Conservation (phyloP, 2,329 filamentous ascomycete species). For the Talaromyces piceae region DNA sequence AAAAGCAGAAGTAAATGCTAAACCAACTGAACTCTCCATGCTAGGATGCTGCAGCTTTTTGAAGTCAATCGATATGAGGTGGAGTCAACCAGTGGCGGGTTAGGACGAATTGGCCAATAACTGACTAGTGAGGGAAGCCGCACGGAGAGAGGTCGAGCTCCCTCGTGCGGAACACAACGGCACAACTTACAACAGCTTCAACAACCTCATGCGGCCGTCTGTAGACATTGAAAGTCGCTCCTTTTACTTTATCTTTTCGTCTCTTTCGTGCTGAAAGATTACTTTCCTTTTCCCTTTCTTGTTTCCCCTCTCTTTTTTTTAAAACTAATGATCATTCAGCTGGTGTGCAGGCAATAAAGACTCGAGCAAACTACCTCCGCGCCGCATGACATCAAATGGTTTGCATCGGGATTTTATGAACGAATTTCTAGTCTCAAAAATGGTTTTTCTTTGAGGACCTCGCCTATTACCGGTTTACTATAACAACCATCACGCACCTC, state of each 20-base stretch:
- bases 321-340: not conserved
- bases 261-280: not conserved
- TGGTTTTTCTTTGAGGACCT: not conserved
- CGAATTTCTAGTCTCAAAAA: not conserved
- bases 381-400: not conserved
- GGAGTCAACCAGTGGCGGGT: too few species aligned
- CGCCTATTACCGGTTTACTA: not conserved
- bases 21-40: too few species aligned
- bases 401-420: not conserved
- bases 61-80: too few species aligned
- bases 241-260: not conserved
- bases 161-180: not conserved
- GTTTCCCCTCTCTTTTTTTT: not conserved
- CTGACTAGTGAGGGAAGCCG: not conserved
- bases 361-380: not conserved
- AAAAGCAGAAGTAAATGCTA: too few species aligned
- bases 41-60: too few species aligned
- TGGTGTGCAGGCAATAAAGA: not conserved
- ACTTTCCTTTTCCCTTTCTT: not conserved
- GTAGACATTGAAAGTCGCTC: not conserved
- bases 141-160: conserved; percentile 1
- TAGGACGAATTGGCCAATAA: conserved; percentile 7
- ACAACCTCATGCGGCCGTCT: not conserved
- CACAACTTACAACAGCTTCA: not conserved
- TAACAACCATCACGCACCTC: not conserved